Base-by-base conservation (phyloP, 2,329 filamentous ascomycete species). In the Microascus cirrosus region DNA sequence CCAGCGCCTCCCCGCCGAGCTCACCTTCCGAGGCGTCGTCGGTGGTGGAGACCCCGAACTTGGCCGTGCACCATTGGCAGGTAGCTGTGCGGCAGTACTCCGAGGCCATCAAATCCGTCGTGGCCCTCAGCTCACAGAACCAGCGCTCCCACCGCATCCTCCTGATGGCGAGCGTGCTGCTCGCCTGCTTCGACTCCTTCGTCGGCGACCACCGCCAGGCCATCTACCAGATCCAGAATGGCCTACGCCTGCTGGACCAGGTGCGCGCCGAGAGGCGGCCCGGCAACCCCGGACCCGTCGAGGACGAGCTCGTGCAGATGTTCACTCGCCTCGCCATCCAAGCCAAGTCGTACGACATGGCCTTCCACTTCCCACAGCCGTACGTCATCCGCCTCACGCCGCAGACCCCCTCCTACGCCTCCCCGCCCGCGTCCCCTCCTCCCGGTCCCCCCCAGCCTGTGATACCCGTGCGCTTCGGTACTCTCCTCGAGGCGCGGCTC, bases 181-280 rank as follows among this genome's bases (percentile, higher is more conserved):
- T 87, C 54, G 81, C 82, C n/a, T 86, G 82, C 67, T 87, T 87
- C 61, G 83, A 87, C 67, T 85, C 82, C 1, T 85, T 86, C 63
- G 79, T 84, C 34, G 83, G 83, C 20, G 78, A 85, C 60, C 82
- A 85, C 64, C 78, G 74, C 62, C 79, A 82, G 61, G 82, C 82
- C 48, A 85, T 86, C 55, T 64, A 68, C 15, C 83, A 85, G 64
- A 84, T 86, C 48, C 82, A 85, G 64, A 77, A 70, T 6, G 83
- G 83, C 1, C 71, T 86, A 24, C 67, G 71, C 4, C 67, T 85
- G 2, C 67, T 85, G 18, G 79, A 84, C 56, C 74, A 75, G 48
- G 68, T 83, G 20, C 75, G 78, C 7, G 71, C 69, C 10, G 74
- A 80, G 59, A 70, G 73, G 53, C 67, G 63, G 35, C 67, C 56